Percentiles rank a stretch among this genome's conserved stretches.
These are phyloP conservation scores for Verticillium isaacii DNA, from an alignment of 2,329 filamentous ascomycete species.

Conservation along the genomic window DNA sequence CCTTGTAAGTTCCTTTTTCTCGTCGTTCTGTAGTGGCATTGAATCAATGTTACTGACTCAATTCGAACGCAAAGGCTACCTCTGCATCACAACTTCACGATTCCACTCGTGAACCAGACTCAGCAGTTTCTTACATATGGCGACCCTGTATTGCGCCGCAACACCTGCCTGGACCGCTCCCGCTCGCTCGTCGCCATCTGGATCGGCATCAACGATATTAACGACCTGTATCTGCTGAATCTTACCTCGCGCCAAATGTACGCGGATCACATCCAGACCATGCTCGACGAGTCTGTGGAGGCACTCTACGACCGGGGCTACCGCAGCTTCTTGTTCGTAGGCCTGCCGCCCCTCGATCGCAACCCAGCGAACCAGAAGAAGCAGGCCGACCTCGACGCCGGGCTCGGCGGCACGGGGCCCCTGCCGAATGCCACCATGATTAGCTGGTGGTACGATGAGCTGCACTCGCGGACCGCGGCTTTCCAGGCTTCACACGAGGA, in stretches of 20 bases:
- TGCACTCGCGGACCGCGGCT: constrained; percentile 11
- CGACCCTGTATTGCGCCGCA: constrained; percentile 28
- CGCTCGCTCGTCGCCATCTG: constrained; percentile 43
- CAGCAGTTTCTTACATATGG: constrained; percentile 41
- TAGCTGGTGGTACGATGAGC: constrained; percentile 1
- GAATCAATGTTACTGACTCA: background rate
- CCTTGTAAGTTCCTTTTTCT: constrained; percentile 22
- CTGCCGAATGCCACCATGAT: background rate
- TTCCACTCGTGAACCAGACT: constrained; percentile 44
- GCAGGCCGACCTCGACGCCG: background rate
- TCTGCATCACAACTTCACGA: constrained; percentile 45
- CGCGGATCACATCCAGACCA: constrained; percentile 41
- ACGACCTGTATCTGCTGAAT: constrained; percentile 26
- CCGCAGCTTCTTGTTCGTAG: constrained; percentile 46
- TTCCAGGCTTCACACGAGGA: constrained; percentile 22
- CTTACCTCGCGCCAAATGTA: constrained; percentile 13
- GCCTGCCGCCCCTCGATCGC: constrained; percentile 41
- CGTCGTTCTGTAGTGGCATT: fast-evolving
- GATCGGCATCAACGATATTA: constrained; percentile 55
- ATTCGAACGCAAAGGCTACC: constrained; percentile 27
- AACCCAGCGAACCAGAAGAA: background rate
- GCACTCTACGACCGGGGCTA: constrained; percentile 44
- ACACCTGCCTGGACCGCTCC: constrained; percentile 21
- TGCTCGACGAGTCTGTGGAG: constrained; percentile 23
- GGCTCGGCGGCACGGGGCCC: background rate